These are phyloP conservation scores for Pinus albicaulis DNA, from an alignment of 75 land plant species.

Conservation along the genomic window DNA sequence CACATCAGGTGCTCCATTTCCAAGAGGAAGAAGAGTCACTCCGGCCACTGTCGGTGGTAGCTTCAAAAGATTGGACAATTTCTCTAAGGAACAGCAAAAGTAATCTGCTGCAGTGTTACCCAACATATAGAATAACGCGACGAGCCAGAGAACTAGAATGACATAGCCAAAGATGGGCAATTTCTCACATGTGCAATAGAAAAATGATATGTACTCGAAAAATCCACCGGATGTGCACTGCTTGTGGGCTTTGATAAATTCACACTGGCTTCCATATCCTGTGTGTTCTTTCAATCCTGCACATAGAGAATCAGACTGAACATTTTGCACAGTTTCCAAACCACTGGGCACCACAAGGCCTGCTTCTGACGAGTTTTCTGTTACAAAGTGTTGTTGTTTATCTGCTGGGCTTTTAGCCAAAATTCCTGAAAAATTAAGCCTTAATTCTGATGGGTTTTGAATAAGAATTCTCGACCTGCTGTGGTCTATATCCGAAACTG, in stretches of 20 bases:
- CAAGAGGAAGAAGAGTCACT: conserved; percentile 82
- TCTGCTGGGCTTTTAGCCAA: background rate
- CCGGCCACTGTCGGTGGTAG: conserved; percentile 88
- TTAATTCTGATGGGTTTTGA: background rate
- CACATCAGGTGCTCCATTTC: conserved; percentile 95
- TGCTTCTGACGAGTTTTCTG: background rate
- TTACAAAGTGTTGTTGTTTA: background rate
- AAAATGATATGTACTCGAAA: conserved; percentile 64
- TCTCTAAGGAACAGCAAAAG: conserved; percentile 78
- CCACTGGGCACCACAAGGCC: background rate
- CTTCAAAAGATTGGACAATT: conserved; percentile 61
- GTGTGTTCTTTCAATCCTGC: conserved; percentile 41
- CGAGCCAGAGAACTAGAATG: conserved; percentile 55
- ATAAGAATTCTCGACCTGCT: background rate
- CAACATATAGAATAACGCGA: conserved; percentile 73
- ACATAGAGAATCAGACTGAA: conserved; percentile 27
- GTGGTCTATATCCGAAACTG: background rate
- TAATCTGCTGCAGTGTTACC: conserved; percentile 93
- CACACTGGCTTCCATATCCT: conserved; percentile 53
- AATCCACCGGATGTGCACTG: conserved; percentile 66
- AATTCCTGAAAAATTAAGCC: background rate
- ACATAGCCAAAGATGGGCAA: conserved; percentile 44
- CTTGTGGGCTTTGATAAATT: conserved; percentile 50
- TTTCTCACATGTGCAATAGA: conserved; percentile 59
- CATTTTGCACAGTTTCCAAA: background rate